These are phyloP conservation scores for Trichoderma sp. DNA, from an alignment of 2,329 filamentous ascomycete species.

Conservation along the genomic window DNA sequence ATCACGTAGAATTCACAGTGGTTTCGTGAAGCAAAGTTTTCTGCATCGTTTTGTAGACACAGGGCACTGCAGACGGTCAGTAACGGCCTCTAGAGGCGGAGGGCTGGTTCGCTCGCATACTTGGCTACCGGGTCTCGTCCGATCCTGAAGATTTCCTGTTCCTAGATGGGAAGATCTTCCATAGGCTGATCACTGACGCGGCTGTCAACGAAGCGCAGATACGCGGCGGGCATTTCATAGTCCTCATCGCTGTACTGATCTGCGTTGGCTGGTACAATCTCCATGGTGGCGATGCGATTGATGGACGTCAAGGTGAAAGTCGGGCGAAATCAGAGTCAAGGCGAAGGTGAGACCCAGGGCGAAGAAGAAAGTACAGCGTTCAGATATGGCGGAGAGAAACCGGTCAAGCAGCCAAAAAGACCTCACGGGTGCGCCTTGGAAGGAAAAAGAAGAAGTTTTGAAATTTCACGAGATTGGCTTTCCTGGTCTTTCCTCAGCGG, in stretches of 20 bases:
- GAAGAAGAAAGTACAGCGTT: too few relatives aligned
- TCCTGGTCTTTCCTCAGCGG: background rate
- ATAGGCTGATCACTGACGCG: constrained; percentile 31
- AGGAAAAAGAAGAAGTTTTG: background rate
- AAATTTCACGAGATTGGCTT: background rate
- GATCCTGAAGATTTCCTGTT: constrained; percentile 41
- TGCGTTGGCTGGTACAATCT: background rate
- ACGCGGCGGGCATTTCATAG: constrained; percentile 33
- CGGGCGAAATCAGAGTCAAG: background rate
- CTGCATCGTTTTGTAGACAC: constrained; percentile 42
- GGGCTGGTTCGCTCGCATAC: constrained; percentile 32
- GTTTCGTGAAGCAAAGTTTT: constrained; percentile 51
- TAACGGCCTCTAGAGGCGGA: background rate
- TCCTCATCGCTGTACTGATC: background rate
- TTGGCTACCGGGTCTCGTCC: constrained; percentile 42
- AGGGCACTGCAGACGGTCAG: constrained; percentile 40
- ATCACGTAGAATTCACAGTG: constrained; percentile 61
- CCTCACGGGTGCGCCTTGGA: background rate
- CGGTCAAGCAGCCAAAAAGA: background rate
- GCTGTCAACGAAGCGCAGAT: constrained; percentile 34
- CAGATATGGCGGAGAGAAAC: background rate
- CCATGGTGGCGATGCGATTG: background rate
- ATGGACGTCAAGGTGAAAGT: background rate
- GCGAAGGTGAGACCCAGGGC: too few relatives aligned
- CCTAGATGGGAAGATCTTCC: constrained; percentile 38